Base-by-base conservation (phyloP, 352 stramenopile genomes). In the Pythium aquatile region DNA sequence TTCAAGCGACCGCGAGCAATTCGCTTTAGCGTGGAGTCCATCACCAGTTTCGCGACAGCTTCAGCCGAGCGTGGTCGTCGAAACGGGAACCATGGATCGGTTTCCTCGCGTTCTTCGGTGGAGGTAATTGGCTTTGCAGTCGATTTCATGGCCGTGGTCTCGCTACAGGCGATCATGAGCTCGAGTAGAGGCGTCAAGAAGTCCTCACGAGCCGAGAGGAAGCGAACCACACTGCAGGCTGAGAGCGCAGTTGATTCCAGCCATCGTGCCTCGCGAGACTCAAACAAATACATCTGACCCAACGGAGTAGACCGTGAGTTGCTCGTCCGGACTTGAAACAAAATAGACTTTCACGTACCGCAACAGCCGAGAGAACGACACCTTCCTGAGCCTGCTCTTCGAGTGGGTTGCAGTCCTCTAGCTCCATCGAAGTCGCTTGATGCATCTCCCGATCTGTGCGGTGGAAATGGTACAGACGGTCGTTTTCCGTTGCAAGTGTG, bases 1-100 rank as follows among this genome's bases (percentile, higher is more conserved):
- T 55, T 26, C 9, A 77, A 40, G 14, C 61, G 35, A 24, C 59
- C 61, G 14, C 29, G 53, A 16, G 20, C 39, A 9, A 61, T 13
- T 17, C 66, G 58, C 9, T 49, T 48, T 17, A 1, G 44, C 4
- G 77, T 37, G 9, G 63, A 64, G 52, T 76, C 63, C 7, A 28
- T 10, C 9, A 85, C 58, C 16, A 85, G 48, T 7, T 75, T 30
- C 11, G 55, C 57, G 5, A 74, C 63, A 14, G 63, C 33, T 3
- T 53, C 42, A 3, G 46, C 5, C 17, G 40, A 33, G 26, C 68
- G 74, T 1, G 58, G 46, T 26, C 73, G 64, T n/a, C 78, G 68
- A 65, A 87, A 83, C 6, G 78, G 80, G 9, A 85, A 75, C 80
- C 80, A 89, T 14, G 71, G 49, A n/a, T 72, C 54, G 5, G 10